A percentile compares a stretch with the other conserved stretches of the same genome.
Evolutionary conservation across 805 yeast species (phyloP).

Genomic region (Zygoascus ofunaensis): DNA sequence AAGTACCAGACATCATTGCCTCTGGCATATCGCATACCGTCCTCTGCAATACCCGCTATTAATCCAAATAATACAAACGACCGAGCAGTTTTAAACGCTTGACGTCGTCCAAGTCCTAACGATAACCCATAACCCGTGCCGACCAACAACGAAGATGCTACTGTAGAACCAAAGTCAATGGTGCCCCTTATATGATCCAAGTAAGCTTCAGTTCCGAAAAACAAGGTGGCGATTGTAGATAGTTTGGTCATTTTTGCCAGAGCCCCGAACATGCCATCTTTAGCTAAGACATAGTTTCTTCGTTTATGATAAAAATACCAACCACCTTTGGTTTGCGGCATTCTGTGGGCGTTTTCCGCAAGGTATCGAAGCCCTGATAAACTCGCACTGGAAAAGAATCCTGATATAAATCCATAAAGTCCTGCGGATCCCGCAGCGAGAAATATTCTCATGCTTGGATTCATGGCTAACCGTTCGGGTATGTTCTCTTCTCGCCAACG

Average conservation of each 20-base stretch:
- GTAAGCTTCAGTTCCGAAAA: slow-evolving; percentile 53
- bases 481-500: not conserved
- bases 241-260: slow-evolving; percentile 35
- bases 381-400: slow-evolving; percentile 52
- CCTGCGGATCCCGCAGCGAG: slow-evolving; percentile 12
- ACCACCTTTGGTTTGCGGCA: slow-evolving; percentile 69
- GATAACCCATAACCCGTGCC: slow-evolving; percentile 45
- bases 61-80: slow-evolving; percentile 54
- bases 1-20: slow-evolving; percentile 65
- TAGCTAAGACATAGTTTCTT: slow-evolving; percentile 64
- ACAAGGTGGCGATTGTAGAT: slow-evolving; percentile 37
- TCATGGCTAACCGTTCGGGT: slow-evolving; percentile 11
- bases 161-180: slow-evolving; percentile 54
- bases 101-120: slow-evolving; percentile 27
- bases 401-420: slow-evolving; percentile 30
- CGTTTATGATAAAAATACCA: slow-evolving; percentile 86
- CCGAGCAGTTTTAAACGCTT: slow-evolving; percentile 26
- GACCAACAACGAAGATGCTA: slow-evolving; percentile 43
- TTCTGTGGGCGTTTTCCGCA: slow-evolving; percentile 73
- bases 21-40: slow-evolving; percentile 44
- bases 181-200: slow-evolving; percentile 47
- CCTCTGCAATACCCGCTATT: slow-evolving; percentile 57
- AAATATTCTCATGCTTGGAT: slow-evolving; percentile 13
- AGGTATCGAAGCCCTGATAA: slow-evolving; percentile 49
- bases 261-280: slow-evolving; percentile 45